Conservation (phyloP, 345 rosid genomes). For the Eucalyptus curtisii region DNA sequence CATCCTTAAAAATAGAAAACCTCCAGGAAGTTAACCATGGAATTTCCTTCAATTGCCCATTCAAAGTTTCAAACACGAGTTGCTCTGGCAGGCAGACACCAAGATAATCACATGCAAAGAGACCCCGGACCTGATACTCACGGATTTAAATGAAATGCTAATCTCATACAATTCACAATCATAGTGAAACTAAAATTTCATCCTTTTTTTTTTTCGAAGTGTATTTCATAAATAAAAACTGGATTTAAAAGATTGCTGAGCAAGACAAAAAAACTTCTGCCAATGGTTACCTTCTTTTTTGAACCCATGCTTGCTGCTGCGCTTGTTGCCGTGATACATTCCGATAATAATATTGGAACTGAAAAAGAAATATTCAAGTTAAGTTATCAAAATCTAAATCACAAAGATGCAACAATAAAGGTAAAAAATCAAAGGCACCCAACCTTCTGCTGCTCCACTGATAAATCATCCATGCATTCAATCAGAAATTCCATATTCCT, state of each 20-base stretch:
- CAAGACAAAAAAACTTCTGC: background rate
- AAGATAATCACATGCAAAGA: background rate
- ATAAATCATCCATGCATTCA: conserved; percentile 97
- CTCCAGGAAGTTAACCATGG: background rate
- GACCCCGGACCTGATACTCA: background rate
- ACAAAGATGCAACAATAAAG: background rate
- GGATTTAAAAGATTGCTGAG: background rate
- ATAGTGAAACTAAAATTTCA: background rate
- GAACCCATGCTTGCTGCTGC: conserved; percentile 99
- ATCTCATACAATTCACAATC: background rate
- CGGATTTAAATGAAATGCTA: background rate
- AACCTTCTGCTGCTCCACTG: conserved; percentile 91
- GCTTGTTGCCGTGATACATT: conserved; percentile 90
- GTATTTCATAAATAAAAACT: background rate
- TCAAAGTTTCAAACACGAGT: background rate
- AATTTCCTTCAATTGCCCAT: background rate
- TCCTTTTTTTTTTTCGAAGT: background rate
- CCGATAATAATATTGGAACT: conserved; percentile 88
- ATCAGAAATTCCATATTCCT: conserved; percentile 92
- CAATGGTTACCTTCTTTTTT: conserved; percentile 68
- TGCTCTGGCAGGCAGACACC: background rate
- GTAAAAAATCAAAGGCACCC: background rate
- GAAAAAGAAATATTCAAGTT: conserved; percentile 2
- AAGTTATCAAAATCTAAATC: background rate
- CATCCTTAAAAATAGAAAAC: background rate